These are phyloP conservation scores for Dendrobium officinale DNA, from an alignment of 106 monocot species.

Conservation along the genomic window DNA sequence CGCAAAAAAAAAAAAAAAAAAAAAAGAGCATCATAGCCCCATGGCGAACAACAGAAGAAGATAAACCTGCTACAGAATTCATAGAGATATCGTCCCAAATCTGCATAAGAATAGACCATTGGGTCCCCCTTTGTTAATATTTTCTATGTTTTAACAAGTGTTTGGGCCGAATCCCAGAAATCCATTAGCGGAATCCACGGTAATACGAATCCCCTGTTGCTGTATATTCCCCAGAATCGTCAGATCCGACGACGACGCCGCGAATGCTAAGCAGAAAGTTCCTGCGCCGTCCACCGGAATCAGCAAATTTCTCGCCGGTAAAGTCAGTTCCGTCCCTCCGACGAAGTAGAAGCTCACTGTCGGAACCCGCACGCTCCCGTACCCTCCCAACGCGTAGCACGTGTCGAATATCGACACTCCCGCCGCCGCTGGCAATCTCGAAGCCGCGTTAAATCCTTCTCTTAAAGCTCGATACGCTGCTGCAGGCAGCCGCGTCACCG, in stretches of 20 bases:
- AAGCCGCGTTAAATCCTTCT: slow-evolving; percentile 28
- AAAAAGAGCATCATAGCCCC: too few species aligned
- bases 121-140: too few species aligned
- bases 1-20: too few species aligned
- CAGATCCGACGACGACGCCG: slow-evolving; percentile 30
- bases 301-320: slow-evolving; percentile 68
- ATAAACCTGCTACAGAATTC: too few species aligned
- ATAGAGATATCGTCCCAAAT: too few species aligned
- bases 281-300: slow-evolving; percentile 61
- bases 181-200: slow-evolving; percentile 57
- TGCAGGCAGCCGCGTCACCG: slow-evolving; percentile 52
- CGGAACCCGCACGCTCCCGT: slow-evolving; percentile 60
- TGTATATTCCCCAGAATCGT: slow-evolving; percentile 75
- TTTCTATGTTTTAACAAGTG: slow-evolving; percentile 32
- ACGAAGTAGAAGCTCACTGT: slow-evolving; percentile 67
- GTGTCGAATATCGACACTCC: slow-evolving; percentile 76
- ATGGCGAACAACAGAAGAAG: too few species aligned
- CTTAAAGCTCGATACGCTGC: slow-evolving; percentile 45
- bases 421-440: slow-evolving; percentile 40
- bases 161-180: slow-evolving; percentile 70
- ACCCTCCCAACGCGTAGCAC: slow-evolving; percentile 57
- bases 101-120: too few species aligned
- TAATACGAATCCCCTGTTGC: slow-evolving; percentile 79
- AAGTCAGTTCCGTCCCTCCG: slow-evolving; percentile 47
- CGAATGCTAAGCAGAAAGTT: slow-evolving; percentile 67